Evolutionary conservation across 2,329 filamentous ascomycete species (phyloP).

Genomic region (Pseudocercospora musae): DNA sequence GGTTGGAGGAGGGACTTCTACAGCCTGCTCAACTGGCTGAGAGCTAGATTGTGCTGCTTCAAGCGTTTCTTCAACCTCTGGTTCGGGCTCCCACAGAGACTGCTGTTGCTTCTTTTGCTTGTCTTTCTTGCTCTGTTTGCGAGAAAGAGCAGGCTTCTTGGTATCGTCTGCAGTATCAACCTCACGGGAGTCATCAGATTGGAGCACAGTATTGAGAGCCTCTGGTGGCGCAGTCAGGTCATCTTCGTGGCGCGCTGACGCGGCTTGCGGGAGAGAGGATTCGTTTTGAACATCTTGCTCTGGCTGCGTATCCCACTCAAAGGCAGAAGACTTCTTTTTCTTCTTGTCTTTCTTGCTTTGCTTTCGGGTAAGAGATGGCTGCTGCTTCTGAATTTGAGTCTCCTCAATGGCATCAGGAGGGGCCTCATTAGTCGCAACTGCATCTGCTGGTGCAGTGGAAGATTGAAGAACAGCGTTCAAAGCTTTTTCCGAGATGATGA

Average conservation of each 20-base stretch:
- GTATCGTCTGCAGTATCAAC: constrained; percentile 4
- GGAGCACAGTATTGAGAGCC: neutral
- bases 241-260: neutral
- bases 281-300: neutral
- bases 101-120: constrained; percentile 38
- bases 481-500: neutral
- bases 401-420: neutral
- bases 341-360: constrained; percentile 23
- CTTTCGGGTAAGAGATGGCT: constrained; percentile 12
- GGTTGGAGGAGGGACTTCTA: constrained; percentile 2
- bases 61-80: neutral
- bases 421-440: neutral
- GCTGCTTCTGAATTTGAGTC: too few relatives aligned
- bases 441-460: neutral
- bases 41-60: neutral
- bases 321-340: neutral
- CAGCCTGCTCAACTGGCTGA: neutral
- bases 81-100: constrained; percentile 10
- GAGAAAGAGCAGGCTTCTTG: constrained; percentile 12
- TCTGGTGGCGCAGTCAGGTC: neutral
- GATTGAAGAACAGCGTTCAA: neutral
- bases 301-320: neutral
- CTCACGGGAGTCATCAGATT: neutral
- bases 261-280: neutral
- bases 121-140: constrained; percentile 40